Evolutionary conservation across 495 filamentous ascomycete genomes (phyloP), one percentile per base, ranked within the genome.

Genomic region (Penicillium parvum): DNA sequence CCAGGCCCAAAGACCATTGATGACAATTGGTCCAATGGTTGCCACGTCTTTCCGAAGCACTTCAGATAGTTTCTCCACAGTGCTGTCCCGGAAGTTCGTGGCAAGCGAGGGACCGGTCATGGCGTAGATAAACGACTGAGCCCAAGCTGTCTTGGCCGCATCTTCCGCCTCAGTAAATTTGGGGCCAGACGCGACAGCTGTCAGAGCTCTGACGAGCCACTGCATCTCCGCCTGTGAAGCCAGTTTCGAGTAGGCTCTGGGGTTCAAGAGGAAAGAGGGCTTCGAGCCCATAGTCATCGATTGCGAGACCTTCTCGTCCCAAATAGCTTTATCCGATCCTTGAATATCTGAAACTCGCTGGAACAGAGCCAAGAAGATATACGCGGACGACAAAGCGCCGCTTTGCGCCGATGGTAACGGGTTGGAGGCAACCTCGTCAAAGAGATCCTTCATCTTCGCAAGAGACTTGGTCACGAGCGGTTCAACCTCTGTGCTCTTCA

Each of bases 1-100:
- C 91, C 92, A 97, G 23, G 73, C 72, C 92, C 94, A 97, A 11
- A 96, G 58, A 7, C 83, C 89, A 37, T 73, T 68, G 21, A 87
- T 67, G 7, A 95, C 66, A 33, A 79, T 61, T 11, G 66, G 66
- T 0, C 81, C 76, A 16, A 90, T 73, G 11, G 66, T 46, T 16
- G 49, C 61, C 8, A 82, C 73, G 45, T 79, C 54, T 43, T 68
- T 49, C 28, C 72, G 43, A 55, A 90, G 86, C 12, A 82, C 68
- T 12, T 58, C 54, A 0, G 81, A 74, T 22, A 98, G 64, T 2
- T 73, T 56, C 27, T 71, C 57, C 10, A 69, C 71, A 2, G 86
- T 77, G 32, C 77, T 67, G 25, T 78, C 77, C 40, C 84, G 78
- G 27, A 82, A 68, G 3, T 55, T 66, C 3, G 78, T 72, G 5